Evolutionary conservation across 2,329 filamentous ascomycete genomes (phyloP).

Genomic region (Monosporascus ibericus): DNA sequence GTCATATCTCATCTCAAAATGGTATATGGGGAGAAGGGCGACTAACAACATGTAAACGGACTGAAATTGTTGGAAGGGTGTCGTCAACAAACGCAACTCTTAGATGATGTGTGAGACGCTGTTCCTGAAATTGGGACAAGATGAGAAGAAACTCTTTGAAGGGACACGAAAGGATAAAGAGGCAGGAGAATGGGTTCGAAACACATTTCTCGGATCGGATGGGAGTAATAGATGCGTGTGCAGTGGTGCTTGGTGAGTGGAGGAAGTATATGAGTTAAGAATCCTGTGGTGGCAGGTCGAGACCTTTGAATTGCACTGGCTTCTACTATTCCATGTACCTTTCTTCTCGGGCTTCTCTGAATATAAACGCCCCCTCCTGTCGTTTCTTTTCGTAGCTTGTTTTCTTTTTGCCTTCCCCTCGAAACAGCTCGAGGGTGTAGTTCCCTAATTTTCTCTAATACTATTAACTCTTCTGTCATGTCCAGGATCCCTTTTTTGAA

Average conservation of each 20-base stretch:
- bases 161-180: conserved; percentile 21
- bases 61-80: conserved; percentile 10
- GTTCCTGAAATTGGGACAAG: conserved; percentile 22
- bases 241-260: neutral
- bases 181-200: conserved; percentile 19
- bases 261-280: conserved; percentile 20
- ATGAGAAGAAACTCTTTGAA: conserved; percentile 17
- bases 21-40: conserved; percentile 4
- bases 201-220: conserved; percentile 22
- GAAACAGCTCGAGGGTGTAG: conserved; percentile 2
- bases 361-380: conserved; percentile 10
- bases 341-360: conserved; percentile 14
- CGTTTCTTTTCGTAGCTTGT: conserved; percentile 5
- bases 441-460: conserved; percentile 1
- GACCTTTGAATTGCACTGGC: conserved; percentile 21
- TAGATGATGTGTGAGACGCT: conserved; percentile 22
- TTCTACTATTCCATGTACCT: conserved; percentile 23
- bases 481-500: conserved; percentile 9
- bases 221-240: conserved; percentile 9
- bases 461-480: conserved; percentile 8
- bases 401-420: conserved; percentile 3
- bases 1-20: conserved; percentile 19
- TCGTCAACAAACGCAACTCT: conserved; percentile 12
- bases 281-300: conserved; percentile 19
- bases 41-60: conserved; percentile 16